Evolutionary conservation across 208 protist genomes (phyloP).

Genomic region (Leishmania arabica): DNA sequence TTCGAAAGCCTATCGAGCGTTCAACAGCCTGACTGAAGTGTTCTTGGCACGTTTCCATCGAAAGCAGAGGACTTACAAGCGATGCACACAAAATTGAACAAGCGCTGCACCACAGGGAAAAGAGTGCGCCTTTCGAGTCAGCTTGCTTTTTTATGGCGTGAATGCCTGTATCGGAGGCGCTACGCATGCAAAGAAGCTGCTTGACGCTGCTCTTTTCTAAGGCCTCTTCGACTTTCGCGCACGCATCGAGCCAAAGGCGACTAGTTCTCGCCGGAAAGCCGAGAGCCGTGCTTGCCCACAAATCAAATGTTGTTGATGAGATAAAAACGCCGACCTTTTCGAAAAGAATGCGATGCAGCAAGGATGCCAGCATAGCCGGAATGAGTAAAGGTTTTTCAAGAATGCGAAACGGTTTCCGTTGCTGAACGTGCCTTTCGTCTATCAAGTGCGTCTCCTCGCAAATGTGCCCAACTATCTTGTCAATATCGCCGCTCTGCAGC

Average conservation of each 20-base stretch:
- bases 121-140: slow-evolving; percentile 1
- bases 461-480: neutral
- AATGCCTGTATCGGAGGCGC: slow-evolving; percentile 12
- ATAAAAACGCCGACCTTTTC: slow-evolving; percentile 28
- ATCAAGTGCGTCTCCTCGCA: slow-evolving; percentile 35
- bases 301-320: slow-evolving; percentile 26
- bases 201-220: slow-evolving; percentile 1
- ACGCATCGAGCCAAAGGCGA: slow-evolving; percentile 20
- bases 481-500: slow-evolving; percentile 1
- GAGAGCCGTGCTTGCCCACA: slow-evolving; percentile 14
- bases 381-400: slow-evolving; percentile 32
- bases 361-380: slow-evolving; percentile 28
- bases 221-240: slow-evolving; percentile 12
- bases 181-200: neutral
- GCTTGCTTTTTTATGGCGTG: slow-evolving; percentile 19
- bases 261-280: slow-evolving; percentile 11
- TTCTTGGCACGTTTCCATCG: neutral
- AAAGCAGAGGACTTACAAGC: neutral
- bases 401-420: slow-evolving; percentile 13
- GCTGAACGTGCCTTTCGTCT: slow-evolving; percentile 25
- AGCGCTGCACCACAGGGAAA: slow-evolving; percentile 13
- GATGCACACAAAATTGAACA: neutral
- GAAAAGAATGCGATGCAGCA: slow-evolving; percentile 30
- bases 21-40: slow-evolving; percentile 3
- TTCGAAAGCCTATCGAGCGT: neutral